Conservation (phyloP, 2,329 filamentous ascomycete species). For the Pseudogymnoascus sp. region DNA sequence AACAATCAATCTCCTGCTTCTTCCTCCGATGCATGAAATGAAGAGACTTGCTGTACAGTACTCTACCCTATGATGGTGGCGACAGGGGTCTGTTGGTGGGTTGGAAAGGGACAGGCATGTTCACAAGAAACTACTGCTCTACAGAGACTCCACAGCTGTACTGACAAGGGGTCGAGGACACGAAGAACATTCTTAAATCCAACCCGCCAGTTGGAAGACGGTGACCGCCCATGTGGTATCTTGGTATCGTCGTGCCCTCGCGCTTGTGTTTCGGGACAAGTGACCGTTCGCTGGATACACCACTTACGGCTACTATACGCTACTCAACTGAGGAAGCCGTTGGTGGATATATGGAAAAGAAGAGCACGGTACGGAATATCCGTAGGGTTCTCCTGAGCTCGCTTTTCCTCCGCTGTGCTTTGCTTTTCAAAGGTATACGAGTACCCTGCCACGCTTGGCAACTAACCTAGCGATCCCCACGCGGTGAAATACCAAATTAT, state of each 20-base stretch:
- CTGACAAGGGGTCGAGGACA: neutral
- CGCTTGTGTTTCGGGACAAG: slow-evolving; percentile 1
- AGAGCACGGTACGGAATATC: neutral
- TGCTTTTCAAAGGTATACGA: neutral
- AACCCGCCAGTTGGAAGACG: neutral
- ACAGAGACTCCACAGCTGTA: neutral
- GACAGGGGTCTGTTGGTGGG: neutral
- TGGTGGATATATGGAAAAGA: neutral
- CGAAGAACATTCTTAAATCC: slow-evolving; percentile 3
- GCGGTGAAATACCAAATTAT: neutral
- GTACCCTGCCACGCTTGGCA: neutral
- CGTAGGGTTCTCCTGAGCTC: neutral
- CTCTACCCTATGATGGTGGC: neutral
- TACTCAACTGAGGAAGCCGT: neutral
- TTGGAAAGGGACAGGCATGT: neutral
- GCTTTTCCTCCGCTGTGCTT: neutral
- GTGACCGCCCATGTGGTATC: slow-evolving; percentile 1
- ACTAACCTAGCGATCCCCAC: neutral
- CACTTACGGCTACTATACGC: neutral
- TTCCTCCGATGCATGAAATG: neutral
- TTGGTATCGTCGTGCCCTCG: neutral
- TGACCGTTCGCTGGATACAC: neutral
- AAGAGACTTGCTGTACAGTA: neutral
- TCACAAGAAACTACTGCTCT: neutral
- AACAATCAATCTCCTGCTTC: neutral